These are phyloP conservation scores for Protea cynaroides DNA, from an alignment of 164 flowering plant genomes.

Conservation along the genomic window DNA sequence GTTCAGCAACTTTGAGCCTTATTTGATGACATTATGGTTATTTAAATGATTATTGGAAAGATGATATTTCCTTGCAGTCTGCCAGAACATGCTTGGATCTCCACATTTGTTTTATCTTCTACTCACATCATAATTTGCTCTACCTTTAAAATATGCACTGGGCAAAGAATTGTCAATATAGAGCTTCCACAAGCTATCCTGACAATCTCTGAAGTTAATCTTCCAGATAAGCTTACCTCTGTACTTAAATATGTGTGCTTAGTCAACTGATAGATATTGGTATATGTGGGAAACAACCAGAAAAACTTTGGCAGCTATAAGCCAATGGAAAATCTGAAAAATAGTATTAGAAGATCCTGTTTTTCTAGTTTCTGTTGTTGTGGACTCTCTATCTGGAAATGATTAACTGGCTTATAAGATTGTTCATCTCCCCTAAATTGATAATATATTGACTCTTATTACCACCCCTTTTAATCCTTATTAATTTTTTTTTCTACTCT, in stretches of 20 bases:
- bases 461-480: not conserved
- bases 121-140: not conserved
- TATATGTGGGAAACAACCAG: no score
- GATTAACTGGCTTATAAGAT: not conserved
- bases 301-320: not conserved
- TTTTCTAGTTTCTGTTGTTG: not conserved
- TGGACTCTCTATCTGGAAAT: not conserved
- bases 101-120: not conserved
- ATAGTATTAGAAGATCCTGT: not conserved
- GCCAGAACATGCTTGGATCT: not conserved
- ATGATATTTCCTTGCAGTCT: not conserved
- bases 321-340: not conserved
- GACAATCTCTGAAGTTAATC: no score
- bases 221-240: not conserved
- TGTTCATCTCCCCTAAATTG: not conserved
- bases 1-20: no score
- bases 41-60: not conserved
- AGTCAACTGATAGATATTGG: not conserved
- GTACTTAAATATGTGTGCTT: not conserved
- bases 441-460: not conserved
- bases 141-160: no score
- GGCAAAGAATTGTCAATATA: no score
- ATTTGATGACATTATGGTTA: not conserved
- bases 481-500: slow-evolving; percentile 2
- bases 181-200: no score